phyloP scores from a whole-genome alignment of 2,329 filamentous ascomycete species.

The Arthrobotrys musiformis region DNA sequence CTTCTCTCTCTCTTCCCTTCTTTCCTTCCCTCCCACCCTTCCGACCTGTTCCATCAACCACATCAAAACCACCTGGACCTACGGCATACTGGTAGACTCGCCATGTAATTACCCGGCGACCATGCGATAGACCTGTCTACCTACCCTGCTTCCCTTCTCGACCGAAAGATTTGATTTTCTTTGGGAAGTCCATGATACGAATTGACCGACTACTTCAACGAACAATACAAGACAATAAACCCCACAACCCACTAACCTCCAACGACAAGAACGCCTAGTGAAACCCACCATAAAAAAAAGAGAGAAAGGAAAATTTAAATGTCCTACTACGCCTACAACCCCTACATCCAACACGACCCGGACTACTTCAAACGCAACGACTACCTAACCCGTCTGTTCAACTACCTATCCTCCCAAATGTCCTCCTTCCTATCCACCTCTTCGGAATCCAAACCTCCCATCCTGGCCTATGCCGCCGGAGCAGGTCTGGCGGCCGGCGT shows the following conservation, averaged over 20 bases:
- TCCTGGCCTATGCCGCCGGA: constrained; percentile 91
- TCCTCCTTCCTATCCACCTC: constrained; percentile 12
- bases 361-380: constrained; percentile 45
- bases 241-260: no score
- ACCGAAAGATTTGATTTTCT: no score
- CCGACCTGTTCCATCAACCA: no score
- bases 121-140: no score
- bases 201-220: neutral
- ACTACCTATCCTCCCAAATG: constrained; percentile 29
- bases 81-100: no score
- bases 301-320: constrained; percentile 27
- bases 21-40: neutral
- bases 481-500: constrained; percentile 94
- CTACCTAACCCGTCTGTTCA: constrained; percentile 25
- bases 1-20: neutral
- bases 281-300: neutral
- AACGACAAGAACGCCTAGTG: no score
- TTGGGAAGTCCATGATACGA: neutral
- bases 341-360: constrained; percentile 23
- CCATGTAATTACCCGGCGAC: no score
- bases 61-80: no score
- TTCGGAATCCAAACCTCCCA: constrained; percentile 73
- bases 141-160: no score
- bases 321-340: constrained; percentile 54
- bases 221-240: neutral